A percentile compares a stretch with the other conserved stretches of the same genome.
These are phyloP conservation scores for Hypocreales sp. DNA, from an alignment of 2,329 filamentous ascomycete species.

Conservation along the genomic window DNA sequence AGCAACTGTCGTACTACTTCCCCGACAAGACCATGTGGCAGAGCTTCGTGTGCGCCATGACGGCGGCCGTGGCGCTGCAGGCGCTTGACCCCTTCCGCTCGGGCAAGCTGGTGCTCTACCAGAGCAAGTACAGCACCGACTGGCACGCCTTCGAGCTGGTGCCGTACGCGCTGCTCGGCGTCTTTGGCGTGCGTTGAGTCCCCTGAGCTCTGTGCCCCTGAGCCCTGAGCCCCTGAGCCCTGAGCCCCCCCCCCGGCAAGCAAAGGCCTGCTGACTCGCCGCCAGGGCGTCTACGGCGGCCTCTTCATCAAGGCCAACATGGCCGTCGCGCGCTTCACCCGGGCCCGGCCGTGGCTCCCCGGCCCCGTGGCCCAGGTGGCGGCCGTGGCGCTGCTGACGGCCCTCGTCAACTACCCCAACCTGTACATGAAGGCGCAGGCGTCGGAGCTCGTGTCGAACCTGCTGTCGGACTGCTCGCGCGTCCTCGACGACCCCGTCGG, in stretches of 20 bases:
- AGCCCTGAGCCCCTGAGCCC: too few relatives aligned
- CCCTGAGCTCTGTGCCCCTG: too few relatives aligned
- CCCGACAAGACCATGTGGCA: constrained; percentile 99
- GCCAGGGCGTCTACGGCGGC: constrained; percentile 81
- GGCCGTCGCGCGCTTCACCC: constrained; percentile 68
- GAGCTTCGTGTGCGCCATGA: constrained; percentile 97
- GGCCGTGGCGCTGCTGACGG: constrained; percentile 65
- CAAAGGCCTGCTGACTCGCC: too few relatives aligned
- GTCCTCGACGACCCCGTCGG: constrained; percentile 75
- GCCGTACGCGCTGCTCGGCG: constrained; percentile 73
- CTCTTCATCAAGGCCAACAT: constrained; percentile 94
- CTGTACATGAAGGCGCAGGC: constrained; percentile 90
- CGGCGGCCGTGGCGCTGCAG: constrained; percentile 87
- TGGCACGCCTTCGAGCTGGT: constrained; percentile 94
- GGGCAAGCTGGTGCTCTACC: constrained; percentile 88
- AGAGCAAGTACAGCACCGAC: constrained; percentile 79
- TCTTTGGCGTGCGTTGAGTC: constrained; percentile 46
- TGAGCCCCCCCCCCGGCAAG: too few relatives aligned
- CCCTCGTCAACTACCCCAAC: constrained; percentile 87
- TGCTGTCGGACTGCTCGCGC: constrained; percentile 82
- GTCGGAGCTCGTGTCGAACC: constrained; percentile 76
- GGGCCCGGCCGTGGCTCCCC: constrained; percentile 46
- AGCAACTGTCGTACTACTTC: constrained; percentile 93
- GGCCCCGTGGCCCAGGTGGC: constrained; percentile 68
- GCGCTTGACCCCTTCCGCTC: constrained; percentile 89